These are phyloP conservation scores for Coprinopsis cinerea DNA, from an alignment of 768 basidiomycete species.

Conservation along the genomic window DNA sequence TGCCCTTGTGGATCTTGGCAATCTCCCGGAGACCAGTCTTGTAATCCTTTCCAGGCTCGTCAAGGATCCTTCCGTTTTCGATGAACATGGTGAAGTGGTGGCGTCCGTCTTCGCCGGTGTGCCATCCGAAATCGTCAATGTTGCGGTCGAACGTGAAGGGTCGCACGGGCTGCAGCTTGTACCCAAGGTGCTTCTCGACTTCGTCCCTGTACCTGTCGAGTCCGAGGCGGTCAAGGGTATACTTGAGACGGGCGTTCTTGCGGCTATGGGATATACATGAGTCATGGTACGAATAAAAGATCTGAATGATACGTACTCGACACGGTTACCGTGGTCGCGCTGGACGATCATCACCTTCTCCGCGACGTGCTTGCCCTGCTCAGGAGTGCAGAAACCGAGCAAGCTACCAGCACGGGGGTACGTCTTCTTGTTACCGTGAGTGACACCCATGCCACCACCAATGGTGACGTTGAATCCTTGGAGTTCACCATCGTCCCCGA, in stretches of 20 bases:
- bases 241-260: constrained; percentile 90
- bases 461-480: constrained; percentile 90
- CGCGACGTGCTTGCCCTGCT: constrained; percentile 80
- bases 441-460: constrained; percentile 99
- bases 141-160: constrained; percentile 82
- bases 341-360: constrained; percentile 94
- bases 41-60: constrained; percentile 85
- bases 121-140: constrained; percentile 94
- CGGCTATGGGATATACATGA: constrained; percentile 33
- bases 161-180: constrained; percentile 64
- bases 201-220: constrained; percentile 81
- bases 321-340: constrained; percentile 92
- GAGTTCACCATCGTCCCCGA: constrained; percentile 67
- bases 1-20: constrained; percentile 90
- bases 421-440: constrained; percentile 98
- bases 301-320: constrained; percentile 55
- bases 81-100: constrained; percentile 93
- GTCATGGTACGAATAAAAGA: background rate
- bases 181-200: constrained; percentile 86
- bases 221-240: constrained; percentile 96
- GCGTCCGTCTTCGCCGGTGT: constrained; percentile 76
- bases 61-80: constrained; percentile 97
- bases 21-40: constrained; percentile 91
- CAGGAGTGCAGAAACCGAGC: constrained; percentile 88
- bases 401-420: constrained; percentile 87